phyloP scores from a whole-genome alignment of 192 early-diverging fungal species.

The Podila minutissima region DNA sequence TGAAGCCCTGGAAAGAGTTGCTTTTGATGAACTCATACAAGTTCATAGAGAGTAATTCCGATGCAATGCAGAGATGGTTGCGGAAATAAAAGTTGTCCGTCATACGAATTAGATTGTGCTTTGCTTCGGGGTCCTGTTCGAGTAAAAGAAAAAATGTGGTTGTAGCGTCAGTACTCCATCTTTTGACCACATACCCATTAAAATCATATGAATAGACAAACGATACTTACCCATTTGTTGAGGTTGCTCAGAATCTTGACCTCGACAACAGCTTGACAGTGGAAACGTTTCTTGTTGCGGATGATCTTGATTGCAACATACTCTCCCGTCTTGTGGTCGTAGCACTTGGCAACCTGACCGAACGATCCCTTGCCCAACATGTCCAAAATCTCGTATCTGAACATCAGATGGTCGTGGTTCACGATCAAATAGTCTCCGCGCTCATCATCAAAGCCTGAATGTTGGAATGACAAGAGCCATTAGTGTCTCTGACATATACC shows the following conservation, averaged over 20 bases:
- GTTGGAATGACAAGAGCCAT: not conserved
- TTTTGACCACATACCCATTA: not conserved
- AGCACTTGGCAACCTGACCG: constrained; percentile 94
- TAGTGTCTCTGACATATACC: not conserved
- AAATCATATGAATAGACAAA: not conserved
- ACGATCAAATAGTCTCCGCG: constrained; percentile 93
- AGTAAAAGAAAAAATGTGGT: not conserved
- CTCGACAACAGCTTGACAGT: constrained; percentile 93
- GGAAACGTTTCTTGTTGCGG: constrained; percentile 95
- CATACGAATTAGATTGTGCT: constrained; percentile 88
- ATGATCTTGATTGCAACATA: constrained; percentile 95
- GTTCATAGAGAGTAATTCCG: constrained; percentile 94
- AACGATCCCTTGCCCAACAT: constrained; percentile 91
- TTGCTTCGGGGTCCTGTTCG: constrained; percentile 80
- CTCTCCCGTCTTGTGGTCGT: constrained; percentile 91
- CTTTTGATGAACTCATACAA: constrained; percentile 97
- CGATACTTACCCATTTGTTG: constrained; percentile 72
- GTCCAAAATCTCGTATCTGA: constrained; percentile 93
- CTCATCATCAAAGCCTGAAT: constrained; percentile 81
- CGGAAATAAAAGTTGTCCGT: constrained; percentile 93
- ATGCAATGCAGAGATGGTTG: constrained; percentile 94
- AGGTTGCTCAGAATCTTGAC: constrained; percentile 92
- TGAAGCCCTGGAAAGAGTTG: constrained; percentile 90
- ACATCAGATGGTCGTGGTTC: constrained; percentile 90
- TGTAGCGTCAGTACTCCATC: not conserved